Evolutionary conservation across 208 protist species (phyloP), one percentile per base, ranked within the genome.

Genomic region (Vickermania ingenoplastis): DNA sequence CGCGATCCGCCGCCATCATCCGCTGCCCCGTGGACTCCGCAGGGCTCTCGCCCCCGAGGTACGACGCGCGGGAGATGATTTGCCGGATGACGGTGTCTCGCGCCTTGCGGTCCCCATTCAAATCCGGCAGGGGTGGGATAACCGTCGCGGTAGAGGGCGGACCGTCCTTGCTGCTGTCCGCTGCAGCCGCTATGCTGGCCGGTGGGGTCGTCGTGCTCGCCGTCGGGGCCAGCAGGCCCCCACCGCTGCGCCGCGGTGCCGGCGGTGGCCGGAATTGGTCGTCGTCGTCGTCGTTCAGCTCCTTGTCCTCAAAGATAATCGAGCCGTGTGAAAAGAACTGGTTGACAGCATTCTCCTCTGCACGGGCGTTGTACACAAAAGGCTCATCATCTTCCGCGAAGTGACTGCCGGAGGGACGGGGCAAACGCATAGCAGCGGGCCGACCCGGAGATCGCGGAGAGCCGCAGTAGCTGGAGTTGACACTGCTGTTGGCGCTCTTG

Each of bases 401-500:
- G 36, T 45, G 36, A 17, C 36, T 45, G 11, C 17, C 36, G 11
- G 36, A 17, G 11, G 17, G 11, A 17, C 36, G 36, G 36, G 36
- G 36, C 36, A 45, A n/a, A 7, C 36, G 36, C 7, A 45, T n/a
- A 45, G 36, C 17, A 17, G 11, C 36, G 17, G 36, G 17, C 7
- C 36, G 11, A 7, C 17, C 17, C 14, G 28, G 59, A 17, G 71
- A 71, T 3, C 27, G 56, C 14, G 65, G 57, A 4, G 61, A 73
- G 31, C 71, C 62, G 26, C 73, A 72, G 48, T 84, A 85, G 60
- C 81, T 89, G 26, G 77, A 84, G 67, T 89, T 89, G 17, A 75
- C 28, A 61, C 68, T 79, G 50, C 53, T 70, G 36, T 45, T 45
- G 36, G 36, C 36, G 29, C 57, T 67, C 31, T 78, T 63, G 1